Conservation (phyloP, 2,329 filamentous ascomycete species). For the Chaetomium globosum region DNA sequence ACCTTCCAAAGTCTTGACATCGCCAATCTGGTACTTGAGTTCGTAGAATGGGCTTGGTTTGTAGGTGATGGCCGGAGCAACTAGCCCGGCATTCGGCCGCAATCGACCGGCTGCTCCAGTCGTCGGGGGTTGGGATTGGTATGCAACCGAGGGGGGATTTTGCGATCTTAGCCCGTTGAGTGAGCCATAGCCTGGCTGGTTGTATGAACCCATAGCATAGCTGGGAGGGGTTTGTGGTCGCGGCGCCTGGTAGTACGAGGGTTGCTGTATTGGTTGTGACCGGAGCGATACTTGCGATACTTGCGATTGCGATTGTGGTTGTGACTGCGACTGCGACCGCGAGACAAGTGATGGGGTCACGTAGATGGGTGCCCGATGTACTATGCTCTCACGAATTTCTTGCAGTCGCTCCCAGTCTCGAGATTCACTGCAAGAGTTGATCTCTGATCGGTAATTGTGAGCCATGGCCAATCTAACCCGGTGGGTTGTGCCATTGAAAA, state of each 20-base stretch:
- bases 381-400: slow-evolving; percentile 50
- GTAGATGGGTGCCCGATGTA: slow-evolving; percentile 36
- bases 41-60: slow-evolving; percentile 86
- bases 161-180: slow-evolving; percentile 17
- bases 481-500: neutral
- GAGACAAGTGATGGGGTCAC: slow-evolving; percentile 33
- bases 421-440: slow-evolving; percentile 45
- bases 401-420: slow-evolving; percentile 48
- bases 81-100: slow-evolving; percentile 14
- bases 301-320: slow-evolving; percentile 21
- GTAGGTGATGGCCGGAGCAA: slow-evolving; percentile 42
- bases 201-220: slow-evolving; percentile 29
- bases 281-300: neutral
- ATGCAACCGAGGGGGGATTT: slow-evolving; percentile 12
- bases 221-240: slow-evolving; percentile 9
- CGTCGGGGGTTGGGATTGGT: slow-evolving; percentile 11
- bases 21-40: slow-evolving; percentile 65
- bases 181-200: slow-evolving; percentile 14
- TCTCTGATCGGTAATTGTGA: slow-evolving; percentile 43
- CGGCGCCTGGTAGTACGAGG: slow-evolving; percentile 21
- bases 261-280: slow-evolving; percentile 19
- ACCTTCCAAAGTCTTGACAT: slow-evolving; percentile 73
- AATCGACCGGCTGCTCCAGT: neutral
- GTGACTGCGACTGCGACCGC: slow-evolving; percentile 17
- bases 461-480: neutral